These are phyloP conservation scores for Arabidopsis arenosa DNA, from an alignment of 345 rosid genomes.

Conservation along the genomic window DNA sequence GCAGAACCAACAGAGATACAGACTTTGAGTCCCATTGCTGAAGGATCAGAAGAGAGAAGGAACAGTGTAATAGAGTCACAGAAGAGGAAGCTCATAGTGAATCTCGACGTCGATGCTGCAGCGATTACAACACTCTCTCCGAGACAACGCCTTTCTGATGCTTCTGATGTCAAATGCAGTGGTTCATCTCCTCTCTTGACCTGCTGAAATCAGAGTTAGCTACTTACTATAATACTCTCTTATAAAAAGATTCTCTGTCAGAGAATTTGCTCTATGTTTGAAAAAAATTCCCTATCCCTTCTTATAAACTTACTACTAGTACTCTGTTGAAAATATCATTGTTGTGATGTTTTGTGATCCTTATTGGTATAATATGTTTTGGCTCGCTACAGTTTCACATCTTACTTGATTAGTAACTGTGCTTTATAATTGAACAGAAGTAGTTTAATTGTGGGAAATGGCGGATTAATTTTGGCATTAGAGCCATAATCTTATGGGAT, in stretches of 20 bases:
- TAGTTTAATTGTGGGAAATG: background rate
- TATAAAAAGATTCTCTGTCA: slow-evolving; percentile 25
- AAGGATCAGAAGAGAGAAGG: slow-evolving; percentile 68
- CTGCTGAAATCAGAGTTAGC: slow-evolving; percentile 52
- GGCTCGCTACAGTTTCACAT: slow-evolving; percentile 2
- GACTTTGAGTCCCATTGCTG: slow-evolving; percentile 82
- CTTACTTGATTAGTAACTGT: background rate
- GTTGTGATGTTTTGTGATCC: slow-evolving; percentile 32
- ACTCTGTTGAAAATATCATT: slow-evolving; percentile 22
- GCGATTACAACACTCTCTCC: slow-evolving; percentile 76
- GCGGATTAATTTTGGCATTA: background rate
- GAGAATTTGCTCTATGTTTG: slow-evolving; percentile 22
- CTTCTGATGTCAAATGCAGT: slow-evolving; percentile 88
- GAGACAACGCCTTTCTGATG: slow-evolving; percentile 81
- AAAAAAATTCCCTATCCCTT: slow-evolving; percentile 1
- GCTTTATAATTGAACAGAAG: background rate
- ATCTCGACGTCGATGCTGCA: slow-evolving; percentile 75
- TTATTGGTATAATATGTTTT: slow-evolving; percentile 24
- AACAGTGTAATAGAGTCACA: slow-evolving; percentile 58
- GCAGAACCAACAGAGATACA: slow-evolving; percentile 61
- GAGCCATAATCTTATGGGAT: background rate
- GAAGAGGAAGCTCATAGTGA: slow-evolving; percentile 78
- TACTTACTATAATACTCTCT: slow-evolving; percentile 14
- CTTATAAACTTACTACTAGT: background rate
- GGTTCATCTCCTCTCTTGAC: slow-evolving; percentile 87